Conservation (phyloP, 345 rosid genomes). For the Pelargonium nanum region DNA sequence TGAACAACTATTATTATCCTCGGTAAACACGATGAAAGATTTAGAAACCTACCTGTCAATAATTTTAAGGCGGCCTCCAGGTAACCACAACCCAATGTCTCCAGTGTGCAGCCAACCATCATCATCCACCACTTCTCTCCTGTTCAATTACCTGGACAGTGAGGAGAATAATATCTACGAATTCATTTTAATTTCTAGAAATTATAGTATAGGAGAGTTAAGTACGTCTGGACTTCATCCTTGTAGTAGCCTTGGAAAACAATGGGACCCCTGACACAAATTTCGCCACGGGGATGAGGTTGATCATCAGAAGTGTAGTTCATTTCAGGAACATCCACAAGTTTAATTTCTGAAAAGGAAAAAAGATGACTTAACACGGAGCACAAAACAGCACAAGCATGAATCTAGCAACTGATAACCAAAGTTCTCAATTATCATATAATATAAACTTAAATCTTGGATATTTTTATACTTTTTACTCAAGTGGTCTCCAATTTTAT, state of each 20-base stretch:
- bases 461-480: no score
- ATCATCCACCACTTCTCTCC: conserved; percentile 35
- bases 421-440: no score
- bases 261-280: conserved; percentile 82
- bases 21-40: neutral
- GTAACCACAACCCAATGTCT: conserved; percentile 38
- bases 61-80: conserved; percentile 42
- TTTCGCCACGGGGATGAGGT: conserved; percentile 90
- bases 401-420: no score
- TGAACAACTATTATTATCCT: no score
- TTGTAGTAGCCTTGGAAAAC: conserved; percentile 81
- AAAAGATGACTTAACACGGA: neutral
- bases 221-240: conserved; percentile 70
- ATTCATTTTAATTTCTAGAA: conserved; percentile 4
- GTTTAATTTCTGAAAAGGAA: conserved; percentile 60
- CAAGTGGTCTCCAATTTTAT: no score
- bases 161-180: conserved; percentile 5
- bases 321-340: conserved; percentile 93
- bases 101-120: conserved; percentile 36
- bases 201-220: conserved; percentile 6
- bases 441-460: no score
- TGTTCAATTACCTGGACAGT: conserved; percentile 18
- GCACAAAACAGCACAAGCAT: neutral
- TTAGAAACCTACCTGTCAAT: conserved; percentile 23
- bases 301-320: conserved; percentile 78